Base-by-base conservation (phyloP, 352 stramenopile genomes). In the Blastocystis sp. region DNA sequence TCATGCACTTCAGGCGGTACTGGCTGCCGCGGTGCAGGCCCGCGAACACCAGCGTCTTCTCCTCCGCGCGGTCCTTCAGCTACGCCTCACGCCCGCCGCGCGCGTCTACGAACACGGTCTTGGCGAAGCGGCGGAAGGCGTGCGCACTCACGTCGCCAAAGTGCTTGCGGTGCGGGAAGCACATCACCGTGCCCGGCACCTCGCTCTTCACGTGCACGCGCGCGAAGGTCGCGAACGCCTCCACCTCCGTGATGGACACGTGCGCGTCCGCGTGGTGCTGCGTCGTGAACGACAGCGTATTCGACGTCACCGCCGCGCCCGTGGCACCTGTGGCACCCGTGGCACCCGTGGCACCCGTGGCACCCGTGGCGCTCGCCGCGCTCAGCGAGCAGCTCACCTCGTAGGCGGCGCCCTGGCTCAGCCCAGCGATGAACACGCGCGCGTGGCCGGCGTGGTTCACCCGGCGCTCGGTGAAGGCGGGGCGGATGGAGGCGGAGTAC, bases 1-100 rank as follows among this genome's bases (percentile, higher is more conserved):
- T 81, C 70, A 81, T 81, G 54, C 70, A 81, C 43, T 63, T 10
- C 24, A 81, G 70, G 43, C 70, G 70, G 65, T 81, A 81, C 11
- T 60, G 19, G 42, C 70, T 63, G 9, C 70, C 70, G n/a, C 43
- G 70, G 38, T 63, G 70, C 28, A 81, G 43, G 19, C 65, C 65
- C 10, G 40, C 28, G 4, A 52, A 21, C 24, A 81, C 54, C n/a
- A 63, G 24, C 38, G 70, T 63, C 10, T 63, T 21, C 28, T 43
- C 24, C 52, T 64, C 43, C 19, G 45, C 70, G 19, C 45, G 1
- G 19, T 65, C 48, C 45, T 62, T 59, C 3, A 81, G 28, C 28
- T 34, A 34, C 28, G 28, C 28, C 28, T 34, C 28, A 34, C 28
- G 28, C 28, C 28, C 28, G 63, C 70, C 65, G 65, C 45, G 7